Evolutionary conservation across 352 stramenopile genomes (phyloP), one percentile per base, ranked within the genome.

Genomic region (Globisporangium apiculatum): DNA sequence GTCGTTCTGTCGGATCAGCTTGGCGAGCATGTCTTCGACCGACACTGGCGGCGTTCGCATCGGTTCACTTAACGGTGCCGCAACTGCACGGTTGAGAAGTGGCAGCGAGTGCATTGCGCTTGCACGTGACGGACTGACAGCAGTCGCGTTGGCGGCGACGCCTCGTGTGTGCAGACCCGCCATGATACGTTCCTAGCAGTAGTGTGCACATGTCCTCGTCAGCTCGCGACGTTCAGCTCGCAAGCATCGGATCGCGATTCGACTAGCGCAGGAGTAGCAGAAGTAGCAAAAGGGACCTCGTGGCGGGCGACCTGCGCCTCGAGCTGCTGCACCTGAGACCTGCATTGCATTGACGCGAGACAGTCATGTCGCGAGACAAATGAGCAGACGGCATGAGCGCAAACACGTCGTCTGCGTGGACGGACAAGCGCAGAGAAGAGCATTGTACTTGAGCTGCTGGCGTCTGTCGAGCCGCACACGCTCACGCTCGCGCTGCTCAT

Each of bases 271-370:
- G 51, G 4, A n/a, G n/a, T 7, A 8, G 46, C 5, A 41, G 1
- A 36, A 0, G 41, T 37, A 10, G 15, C 31, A n/a, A 31, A 31
- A 45, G 15, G 1, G 15, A 78, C 69, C 67, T 80, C 69, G 7
- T 74, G 67, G 7, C 58, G 48, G 0, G 47, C 40, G 51, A 76
- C 42, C 35, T 74, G 69, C 7, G 51, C 36, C 53, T 80, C 69
- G 36, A 80, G 67, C 7, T 57, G 59, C 17, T 68, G 57, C 11
- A 77, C 18, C 45, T 78, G 67, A 40, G 55, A 49, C 46, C 72
- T 78, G 48, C 37, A 56, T 49, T 31, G 24, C 24, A 31, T 31
- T 31, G 24, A 3, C 24, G 24, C 24, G 24, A 31, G 24, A 31
- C 24, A 31, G 24, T 3, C 24, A 31, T 31, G 24, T 38, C 31